Conservation (phyloP, 176 grass and related monocot genomes). For the Raddia guianensis region DNA sequence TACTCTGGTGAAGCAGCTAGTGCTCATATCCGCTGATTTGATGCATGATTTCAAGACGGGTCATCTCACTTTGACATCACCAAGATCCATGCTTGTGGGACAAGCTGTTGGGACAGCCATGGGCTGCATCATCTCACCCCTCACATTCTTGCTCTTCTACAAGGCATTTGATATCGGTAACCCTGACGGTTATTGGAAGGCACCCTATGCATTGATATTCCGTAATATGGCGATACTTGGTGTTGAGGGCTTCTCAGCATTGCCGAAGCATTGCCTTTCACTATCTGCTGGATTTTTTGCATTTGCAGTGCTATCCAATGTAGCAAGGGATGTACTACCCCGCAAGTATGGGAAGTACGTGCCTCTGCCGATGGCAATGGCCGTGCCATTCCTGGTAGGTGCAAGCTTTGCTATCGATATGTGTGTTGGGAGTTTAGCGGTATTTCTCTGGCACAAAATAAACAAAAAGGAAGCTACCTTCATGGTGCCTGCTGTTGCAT, state of each 20-base stretch:
- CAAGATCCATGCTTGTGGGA: constrained; percentile 69
- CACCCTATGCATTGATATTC: constrained; percentile 80
- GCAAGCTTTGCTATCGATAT: constrained; percentile 88
- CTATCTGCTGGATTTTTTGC: constrained; percentile 78
- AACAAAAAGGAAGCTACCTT: constrained; percentile 56
- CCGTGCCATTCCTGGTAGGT: constrained; percentile 82
- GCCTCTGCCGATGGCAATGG: constrained; percentile 90
- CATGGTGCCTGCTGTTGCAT: constrained; percentile 82
- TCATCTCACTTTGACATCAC: constrained; percentile 82
- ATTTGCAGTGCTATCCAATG: constrained; percentile 50
- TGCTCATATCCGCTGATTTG: constrained; percentile 68
- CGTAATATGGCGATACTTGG: constrained; percentile 94
- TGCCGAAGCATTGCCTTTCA: constrained; percentile 65
- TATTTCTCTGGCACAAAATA: constrained; percentile 67
- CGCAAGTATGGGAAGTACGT: constrained; percentile 50
- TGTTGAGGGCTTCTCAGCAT: constrained; percentile 71
- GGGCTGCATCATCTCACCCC: constrained; percentile 70
- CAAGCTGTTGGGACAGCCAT: constrained; percentile 77
- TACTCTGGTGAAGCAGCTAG: constrained; percentile 68
- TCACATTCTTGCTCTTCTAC: constrained; percentile 91
- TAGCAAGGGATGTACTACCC: constrained; percentile 59
- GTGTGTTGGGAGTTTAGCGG: constrained; percentile 68
- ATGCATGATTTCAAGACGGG: constrained; percentile 93
- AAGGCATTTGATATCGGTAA: constrained; percentile 88
- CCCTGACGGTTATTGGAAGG: constrained; percentile 76